These are phyloP conservation scores for Forsythia viridissima DNA, from an alignment of 257 asterid genomes.

Conservation along the genomic window DNA sequence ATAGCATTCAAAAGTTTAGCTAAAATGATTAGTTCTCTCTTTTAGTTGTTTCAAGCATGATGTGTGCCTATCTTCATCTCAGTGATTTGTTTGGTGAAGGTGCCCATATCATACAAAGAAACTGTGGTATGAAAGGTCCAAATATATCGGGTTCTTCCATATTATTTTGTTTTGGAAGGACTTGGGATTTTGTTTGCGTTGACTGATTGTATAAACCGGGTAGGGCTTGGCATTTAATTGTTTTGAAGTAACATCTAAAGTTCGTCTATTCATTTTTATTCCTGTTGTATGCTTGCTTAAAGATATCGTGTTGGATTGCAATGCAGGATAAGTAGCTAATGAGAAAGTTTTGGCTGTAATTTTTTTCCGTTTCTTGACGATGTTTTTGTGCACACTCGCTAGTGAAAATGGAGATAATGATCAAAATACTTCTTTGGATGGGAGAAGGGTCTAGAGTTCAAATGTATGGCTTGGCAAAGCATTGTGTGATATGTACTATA, in stretches of 20 bases:
- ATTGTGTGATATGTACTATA: no score
- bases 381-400: no score
- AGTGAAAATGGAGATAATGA: no score
- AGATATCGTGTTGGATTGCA: neutral
- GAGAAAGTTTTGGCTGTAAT: no score
- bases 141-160: slow-evolving; percentile 16
- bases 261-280: neutral
- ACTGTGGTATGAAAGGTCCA: neutral
- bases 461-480: no score
- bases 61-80: neutral
- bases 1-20: no score
- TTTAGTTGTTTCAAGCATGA: neutral
- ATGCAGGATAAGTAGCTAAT: no score
- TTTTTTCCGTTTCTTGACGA: no score
- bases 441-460: no score
- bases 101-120: neutral
- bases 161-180: slow-evolving; percentile 18
- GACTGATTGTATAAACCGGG: neutral
- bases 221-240: slow-evolving; percentile 12
- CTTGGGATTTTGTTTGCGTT: neutral
- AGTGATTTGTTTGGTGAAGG: neutral
- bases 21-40: neutral
- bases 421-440: no score
- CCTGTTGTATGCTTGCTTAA: neutral
- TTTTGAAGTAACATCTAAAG: neutral